Conservation (phyloP, 805 yeast species). For the Zygotorulaspora chibaensis region DNA sequence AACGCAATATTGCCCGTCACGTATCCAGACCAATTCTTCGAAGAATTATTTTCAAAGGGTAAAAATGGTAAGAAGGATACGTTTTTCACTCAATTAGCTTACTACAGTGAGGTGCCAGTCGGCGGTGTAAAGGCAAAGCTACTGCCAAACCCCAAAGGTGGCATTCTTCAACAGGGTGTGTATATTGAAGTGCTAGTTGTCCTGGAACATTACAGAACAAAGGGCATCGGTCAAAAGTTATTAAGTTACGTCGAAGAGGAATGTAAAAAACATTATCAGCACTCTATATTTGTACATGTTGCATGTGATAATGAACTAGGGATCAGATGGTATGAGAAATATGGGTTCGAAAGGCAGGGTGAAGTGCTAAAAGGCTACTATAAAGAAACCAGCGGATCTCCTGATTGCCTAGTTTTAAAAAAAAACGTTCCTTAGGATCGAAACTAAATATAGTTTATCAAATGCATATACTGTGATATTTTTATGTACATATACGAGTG, state of each 20-base stretch:
- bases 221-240: slow-evolving; percentile 59
- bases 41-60: slow-evolving; percentile 19
- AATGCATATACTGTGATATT: slow-evolving; percentile 5
- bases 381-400: slow-evolving; percentile 23
- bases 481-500: slow-evolving; percentile 2
- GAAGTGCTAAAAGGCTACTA: slow-evolving; percentile 43
- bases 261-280: slow-evolving; percentile 43
- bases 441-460: neutral
- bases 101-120: slow-evolving; percentile 72
- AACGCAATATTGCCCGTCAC: slow-evolving; percentile 18
- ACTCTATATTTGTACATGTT: slow-evolving; percentile 50
- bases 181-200: slow-evolving; percentile 69
- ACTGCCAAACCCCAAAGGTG: slow-evolving; percentile 40
- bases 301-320: slow-evolving; percentile 42
- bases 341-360: slow-evolving; percentile 44
- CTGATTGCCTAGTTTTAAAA: slow-evolving; percentile 22
- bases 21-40: slow-evolving; percentile 24
- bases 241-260: slow-evolving; percentile 53
- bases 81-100: slow-evolving; percentile 40
- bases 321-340: slow-evolving; percentile 47
- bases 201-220: slow-evolving; percentile 54
- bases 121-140: slow-evolving; percentile 65
- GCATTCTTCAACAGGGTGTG: slow-evolving; percentile 45
- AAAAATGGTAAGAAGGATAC: slow-evolving; percentile 16
- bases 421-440: slow-evolving; percentile 8